These are phyloP conservation scores for Microbotryum saponariae DNA, from an alignment of 1,284 basidiomycete species.

Conservation along the genomic window DNA sequence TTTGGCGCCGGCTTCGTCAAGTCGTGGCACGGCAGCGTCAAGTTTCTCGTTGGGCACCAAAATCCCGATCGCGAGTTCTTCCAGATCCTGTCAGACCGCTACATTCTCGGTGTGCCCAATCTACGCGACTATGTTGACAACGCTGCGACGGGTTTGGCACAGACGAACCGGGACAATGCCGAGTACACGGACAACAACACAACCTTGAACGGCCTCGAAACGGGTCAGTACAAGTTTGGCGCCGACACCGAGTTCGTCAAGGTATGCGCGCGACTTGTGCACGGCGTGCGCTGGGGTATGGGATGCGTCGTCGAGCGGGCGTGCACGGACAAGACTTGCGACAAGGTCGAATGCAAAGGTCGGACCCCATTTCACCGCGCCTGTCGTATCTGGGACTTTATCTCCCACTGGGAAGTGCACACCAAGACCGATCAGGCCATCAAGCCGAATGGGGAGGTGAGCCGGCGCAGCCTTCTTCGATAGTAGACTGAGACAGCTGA, in stretches of 20 bases:
- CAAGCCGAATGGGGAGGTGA: conserved; percentile 47
- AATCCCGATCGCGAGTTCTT: conserved; percentile 73
- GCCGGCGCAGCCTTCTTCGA: conserved; percentile 22
- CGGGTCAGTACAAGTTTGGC: conserved; percentile 21
- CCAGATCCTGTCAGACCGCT: conserved; percentile 72
- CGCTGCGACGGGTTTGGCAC: conserved; percentile 43
- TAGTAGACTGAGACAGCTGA: background rate
- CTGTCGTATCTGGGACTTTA: conserved; percentile 76
- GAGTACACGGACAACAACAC: conserved; percentile 9
- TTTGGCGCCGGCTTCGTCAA: conserved; percentile 82
- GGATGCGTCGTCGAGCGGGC: conserved; percentile 78
- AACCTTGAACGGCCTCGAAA: conserved; percentile 14
- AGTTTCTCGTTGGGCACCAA: conserved; percentile 61
- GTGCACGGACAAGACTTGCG: conserved; percentile 64
- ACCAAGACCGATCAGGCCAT: conserved; percentile 48
- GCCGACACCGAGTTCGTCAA: conserved; percentile 41
- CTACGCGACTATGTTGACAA: conserved; percentile 46
- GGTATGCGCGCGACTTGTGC: conserved; percentile 71
- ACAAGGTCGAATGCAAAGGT: conserved; percentile 48
- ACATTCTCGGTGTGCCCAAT: conserved; percentile 68
- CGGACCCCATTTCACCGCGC: conserved; percentile 60
- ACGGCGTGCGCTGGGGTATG: conserved; percentile 85
- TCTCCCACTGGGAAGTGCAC: conserved; percentile 71
- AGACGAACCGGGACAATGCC: conserved; percentile 3
- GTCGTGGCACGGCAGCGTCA: conserved; percentile 71